These are phyloP conservation scores for Nicotiana paniculata DNA, from an alignment of 257 asterid species.

Conservation along the genomic window DNA sequence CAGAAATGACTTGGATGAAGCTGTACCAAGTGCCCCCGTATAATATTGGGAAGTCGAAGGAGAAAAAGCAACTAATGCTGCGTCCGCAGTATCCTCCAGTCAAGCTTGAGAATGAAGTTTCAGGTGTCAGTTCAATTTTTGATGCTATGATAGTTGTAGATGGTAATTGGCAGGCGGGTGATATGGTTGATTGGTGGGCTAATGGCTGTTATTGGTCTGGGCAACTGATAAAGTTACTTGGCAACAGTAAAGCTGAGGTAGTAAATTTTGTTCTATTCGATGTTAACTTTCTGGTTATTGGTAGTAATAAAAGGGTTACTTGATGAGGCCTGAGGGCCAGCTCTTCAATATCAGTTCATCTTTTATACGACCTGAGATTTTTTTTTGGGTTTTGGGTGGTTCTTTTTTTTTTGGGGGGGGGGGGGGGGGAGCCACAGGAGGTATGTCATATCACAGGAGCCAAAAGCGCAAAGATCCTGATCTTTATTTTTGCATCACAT, in stretches of 20 bases:
- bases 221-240: conserved; percentile 34
- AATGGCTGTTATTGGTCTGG: conserved; percentile 59
- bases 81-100: conserved; percentile 66
- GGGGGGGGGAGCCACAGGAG: no score
- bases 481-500: neutral
- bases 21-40: conserved; percentile 35
- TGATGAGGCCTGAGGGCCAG: neutral
- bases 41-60: conserved; percentile 15
- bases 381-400: no score
- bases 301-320: neutral
- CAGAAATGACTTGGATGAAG: conserved; percentile 20
- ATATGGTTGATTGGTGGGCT: conserved; percentile 63
- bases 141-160: conserved; percentile 40
- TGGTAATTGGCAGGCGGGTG: conserved; percentile 67
- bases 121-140: conserved; percentile 23
- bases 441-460: neutral
- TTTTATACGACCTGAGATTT: neutral
- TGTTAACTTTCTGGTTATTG: neutral
- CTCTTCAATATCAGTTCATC: neutral
- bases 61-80: conserved; percentile 41
- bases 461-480: neutral
- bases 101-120: conserved; percentile 17
- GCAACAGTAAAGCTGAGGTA: conserved; percentile 55
- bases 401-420: no score
- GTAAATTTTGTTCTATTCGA: neutral